These are phyloP conservation scores for Pichia scutulata DNA, from an alignment of 805 yeast species.

Conservation along the genomic window DNA sequence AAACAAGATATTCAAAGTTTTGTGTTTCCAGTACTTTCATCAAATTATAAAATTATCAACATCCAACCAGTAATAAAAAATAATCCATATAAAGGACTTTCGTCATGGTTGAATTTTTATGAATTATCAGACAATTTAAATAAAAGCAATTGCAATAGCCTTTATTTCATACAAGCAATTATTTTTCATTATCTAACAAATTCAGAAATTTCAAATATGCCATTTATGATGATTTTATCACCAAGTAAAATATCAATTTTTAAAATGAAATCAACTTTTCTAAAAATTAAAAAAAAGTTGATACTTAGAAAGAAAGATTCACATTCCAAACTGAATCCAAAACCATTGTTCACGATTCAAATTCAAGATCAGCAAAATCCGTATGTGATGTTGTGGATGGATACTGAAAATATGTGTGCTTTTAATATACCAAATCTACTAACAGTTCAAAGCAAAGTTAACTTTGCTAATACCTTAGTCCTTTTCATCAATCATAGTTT, in stretches of 20 bases:
- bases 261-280: neutral
- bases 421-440: slow-evolving; percentile 8
- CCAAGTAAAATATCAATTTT: neutral
- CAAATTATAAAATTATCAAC: neutral
- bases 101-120: slow-evolving; percentile 2
- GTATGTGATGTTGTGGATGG: slow-evolving; percentile 14
- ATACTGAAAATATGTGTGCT: slow-evolving; percentile 12
- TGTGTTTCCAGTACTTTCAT: neutral
- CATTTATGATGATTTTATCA: slow-evolving; percentile 3
- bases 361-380: slow-evolving; percentile 10
- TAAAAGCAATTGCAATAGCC: neutral
- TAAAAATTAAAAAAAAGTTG: neutral
- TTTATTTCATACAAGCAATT: neutral
- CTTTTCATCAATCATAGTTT: slow-evolving; percentile 6
- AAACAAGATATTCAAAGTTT: neutral
- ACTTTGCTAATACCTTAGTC: slow-evolving; percentile 11
- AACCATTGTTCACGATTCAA: slow-evolving; percentile 10
- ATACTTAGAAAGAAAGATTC: neutral
- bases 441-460: neutral
- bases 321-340: neutral
- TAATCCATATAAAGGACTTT: neutral
- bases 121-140: neutral
- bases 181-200: neutral
- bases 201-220: neutral
- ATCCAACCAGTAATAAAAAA: neutral